Evolutionary conservation across 768 basidiomycete species (phyloP), one percentile per base, ranked within the genome.

Genomic region (Suillus hirtellus): DNA sequence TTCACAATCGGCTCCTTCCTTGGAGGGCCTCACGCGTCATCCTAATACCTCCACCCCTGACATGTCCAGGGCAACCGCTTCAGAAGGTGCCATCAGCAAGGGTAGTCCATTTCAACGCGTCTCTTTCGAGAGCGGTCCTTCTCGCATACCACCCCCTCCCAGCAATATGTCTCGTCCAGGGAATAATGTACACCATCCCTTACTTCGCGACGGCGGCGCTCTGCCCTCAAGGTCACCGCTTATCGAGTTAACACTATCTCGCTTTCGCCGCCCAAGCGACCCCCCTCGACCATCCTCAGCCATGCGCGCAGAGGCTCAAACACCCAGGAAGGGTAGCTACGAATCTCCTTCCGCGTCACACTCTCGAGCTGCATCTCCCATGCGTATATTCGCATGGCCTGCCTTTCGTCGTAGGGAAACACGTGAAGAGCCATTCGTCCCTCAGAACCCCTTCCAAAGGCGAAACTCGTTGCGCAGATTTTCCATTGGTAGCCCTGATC

Each of bases 321-420:
- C 73, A 2, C 62, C 66, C 27, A 69, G 64, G 63, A 71, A 69
- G 61, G 69, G 52, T 9, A 69, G 67, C n/a, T 60, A 64, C 4
- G 74, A 73, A 27, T 73, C 77, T 0, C 71, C 76, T 17, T 78
- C 79, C 2, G 69, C 70, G 1, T 71, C 79, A 9, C 80, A 74
- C 50, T 80, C 80, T 12, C 79, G 82, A 43, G 72, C 78, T 3
- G 72, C 76, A 0, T 90, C 89, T 1, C 89, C 90, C 0, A 75
- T 89, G 0, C 83, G 87, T 11, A 76, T 87, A 19, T 78, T 90
- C 17, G 79, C 82, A 15, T 84, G 82, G 79, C 78, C 83, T 1
- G 78, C 80, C 11, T 79, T 88, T 14, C 82, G 85, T 19, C 81
- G 86, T 9, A 73, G 77, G 24, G 78, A 81, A 11, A 78, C 80